phyloP scores from a whole-genome alignment of 257 asterid genomes.

The Lithospermum erythrorhizon region DNA sequence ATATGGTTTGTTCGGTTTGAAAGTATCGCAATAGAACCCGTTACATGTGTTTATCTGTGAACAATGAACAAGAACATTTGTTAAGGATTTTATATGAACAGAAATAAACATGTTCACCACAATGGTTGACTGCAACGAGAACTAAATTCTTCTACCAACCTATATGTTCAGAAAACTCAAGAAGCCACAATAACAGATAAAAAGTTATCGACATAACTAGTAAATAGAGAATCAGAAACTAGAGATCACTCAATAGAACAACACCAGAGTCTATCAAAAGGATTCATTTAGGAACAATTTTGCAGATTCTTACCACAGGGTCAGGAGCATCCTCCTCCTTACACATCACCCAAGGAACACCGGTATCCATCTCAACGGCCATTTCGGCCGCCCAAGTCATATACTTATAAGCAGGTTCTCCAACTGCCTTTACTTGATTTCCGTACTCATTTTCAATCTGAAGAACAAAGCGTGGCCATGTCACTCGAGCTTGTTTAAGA shows the following conservation, averaged over 20 bases:
- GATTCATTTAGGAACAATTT: neutral
- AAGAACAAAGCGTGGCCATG: constrained; percentile 6
- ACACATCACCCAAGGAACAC: constrained; percentile 50
- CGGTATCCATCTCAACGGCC: constrained; percentile 34
- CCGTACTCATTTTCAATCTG: constrained; percentile 43
- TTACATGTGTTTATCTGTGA: constrained; percentile 88
- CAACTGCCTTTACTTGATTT: constrained; percentile 23
- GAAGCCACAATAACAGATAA: neutral
- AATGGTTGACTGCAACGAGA: neutral
- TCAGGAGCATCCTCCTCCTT: constrained; percentile 66
- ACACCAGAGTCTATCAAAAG: too few relatives aligned
- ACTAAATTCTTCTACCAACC: neutral
- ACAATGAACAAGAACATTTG: constrained; percentile 3
- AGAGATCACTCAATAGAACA: neutral
- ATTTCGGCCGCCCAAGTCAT: constrained; percentile 37
- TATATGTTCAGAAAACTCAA: neutral
- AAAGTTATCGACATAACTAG: neutral
- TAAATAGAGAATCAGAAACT: too few relatives aligned
- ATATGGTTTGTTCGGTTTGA: constrained; percentile 69
- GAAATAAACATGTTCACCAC: neutral
- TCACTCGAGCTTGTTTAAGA: neutral
- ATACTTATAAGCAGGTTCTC: constrained; percentile 25
- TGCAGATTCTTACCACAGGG: constrained; percentile 51
- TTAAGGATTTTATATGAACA: too few relatives aligned
- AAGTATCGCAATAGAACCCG: constrained; percentile 85